Base-by-base conservation (phyloP, 2,329 filamentous ascomycete species). In the Fusarium sp. region DNA sequence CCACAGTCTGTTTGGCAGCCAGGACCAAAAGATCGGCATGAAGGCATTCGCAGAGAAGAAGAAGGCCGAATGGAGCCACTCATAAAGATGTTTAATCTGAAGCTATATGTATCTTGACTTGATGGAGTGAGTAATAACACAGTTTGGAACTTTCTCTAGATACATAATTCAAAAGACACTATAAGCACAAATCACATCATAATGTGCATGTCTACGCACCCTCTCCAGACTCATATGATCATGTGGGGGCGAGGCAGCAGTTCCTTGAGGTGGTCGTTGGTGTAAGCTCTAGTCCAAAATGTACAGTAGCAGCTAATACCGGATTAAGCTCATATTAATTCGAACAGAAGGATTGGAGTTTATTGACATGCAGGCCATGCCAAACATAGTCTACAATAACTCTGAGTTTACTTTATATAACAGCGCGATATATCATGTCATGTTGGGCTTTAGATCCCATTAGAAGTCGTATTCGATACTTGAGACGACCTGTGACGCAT, bases 1-100 rank as follows among this genome's bases (percentile, higher is more conserved):
- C 84, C 96, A 99, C 81, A 87, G 90, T 25, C 77, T 97, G 75
- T 99, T 99, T 82, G 96, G 95, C 22, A 97, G 92, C 78, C 88
- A 93, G 82, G 96, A 99, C 80, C 96, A 99, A 82, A 99, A 98
- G 85, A 92, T 97, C 78, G 94, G 93, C 79, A 89, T 98, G 96
- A 90, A 90, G 78, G 96, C 96, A 14, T 99, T 99, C 85, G 92
- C 92, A 3, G 92, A 94, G 81, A 98, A 98, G 89, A 88, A 92
- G 83, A 96, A 96, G 86, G 83, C 96, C 0, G 89, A 96, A 78
- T 99, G 96, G 95, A 89, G 86, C 65, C 85, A 97, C 78, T 88
- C 93, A 77, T 96, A 86, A 70, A 52, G 9, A 40, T 10, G 10
- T 43, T 23, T 20, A 33, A 19, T 35, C 41, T 19, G 20, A 35